phyloP scores from a whole-genome alignment of 1,284 basidiomycete species.

The Fomitopsis palustris region DNA sequence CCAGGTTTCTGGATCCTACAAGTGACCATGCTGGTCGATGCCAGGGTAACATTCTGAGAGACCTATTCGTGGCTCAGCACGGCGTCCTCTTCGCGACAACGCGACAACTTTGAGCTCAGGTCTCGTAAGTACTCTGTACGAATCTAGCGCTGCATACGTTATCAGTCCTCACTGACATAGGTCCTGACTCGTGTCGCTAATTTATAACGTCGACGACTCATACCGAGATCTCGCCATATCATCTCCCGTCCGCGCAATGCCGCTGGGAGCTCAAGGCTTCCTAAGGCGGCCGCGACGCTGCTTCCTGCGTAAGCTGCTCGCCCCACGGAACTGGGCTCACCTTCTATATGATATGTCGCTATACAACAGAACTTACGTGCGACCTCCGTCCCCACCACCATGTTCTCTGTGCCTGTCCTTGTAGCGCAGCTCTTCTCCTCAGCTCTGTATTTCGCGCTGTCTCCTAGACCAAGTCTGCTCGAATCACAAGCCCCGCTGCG shows the following conservation, averaged over 20 bases:
- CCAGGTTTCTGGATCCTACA: no score
- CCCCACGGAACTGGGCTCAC: not conserved
- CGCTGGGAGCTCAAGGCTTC: not conserved
- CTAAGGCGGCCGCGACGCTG: not conserved
- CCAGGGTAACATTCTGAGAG: no score
- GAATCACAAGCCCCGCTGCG: not conserved
- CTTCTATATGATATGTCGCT: not conserved
- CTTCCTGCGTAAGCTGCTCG: not conserved
- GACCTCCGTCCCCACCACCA: not conserved
- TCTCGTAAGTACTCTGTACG: no score
- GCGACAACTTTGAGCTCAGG: no score
- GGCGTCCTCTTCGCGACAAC: no score
- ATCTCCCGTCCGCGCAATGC: not conserved
- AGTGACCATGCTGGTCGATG: no score
- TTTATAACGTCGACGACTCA: not conserved
- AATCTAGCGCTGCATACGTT: no score
- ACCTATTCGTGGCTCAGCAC: no score
- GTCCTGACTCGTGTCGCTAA: not conserved
- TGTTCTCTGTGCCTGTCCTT: not conserved
- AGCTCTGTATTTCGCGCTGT: not conserved
- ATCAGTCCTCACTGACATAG: no score
- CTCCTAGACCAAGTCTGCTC: not conserved
- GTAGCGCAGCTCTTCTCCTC: not conserved
- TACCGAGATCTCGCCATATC: not conserved
- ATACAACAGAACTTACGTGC: not conserved